Evolutionary conservation across 1,284 basidiomycete species (phyloP), one percentile per base, ranked within the genome.

Genomic region (Cutaneotrichosporon curvatum): DNA sequence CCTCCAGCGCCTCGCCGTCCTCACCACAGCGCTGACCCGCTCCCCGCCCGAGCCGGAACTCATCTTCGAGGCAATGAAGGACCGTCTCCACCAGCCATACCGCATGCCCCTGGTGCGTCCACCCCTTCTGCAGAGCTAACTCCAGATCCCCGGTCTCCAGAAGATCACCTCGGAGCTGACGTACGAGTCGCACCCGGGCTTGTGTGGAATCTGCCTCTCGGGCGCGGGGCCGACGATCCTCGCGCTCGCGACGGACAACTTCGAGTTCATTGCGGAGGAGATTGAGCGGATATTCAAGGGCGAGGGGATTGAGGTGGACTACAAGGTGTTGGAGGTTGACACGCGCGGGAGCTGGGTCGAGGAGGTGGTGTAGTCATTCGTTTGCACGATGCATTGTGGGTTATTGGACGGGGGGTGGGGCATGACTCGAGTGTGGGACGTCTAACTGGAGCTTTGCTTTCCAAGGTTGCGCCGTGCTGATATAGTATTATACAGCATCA

Each of bases 41-140:
- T 82, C 82, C 12, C 94, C 95, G 2, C 92, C 92, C 0, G 89
- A 98, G 67, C 80, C 90, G 0, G 83, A 84, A 35, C 81, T 99
- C 21, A 97, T 98, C 57, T 98, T 94, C 73, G 92, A 98, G 71
- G 95, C 94, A 0, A 98, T 98, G 95, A 96, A 97, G 69, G 95
- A 99, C 74, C 82, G 86, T 40, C 80, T 99, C 12, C 95, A 98
- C 70, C 95, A 99, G 69, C 95, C 95, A 0, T 98, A 97, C 71
- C 82, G 95, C 30, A 88, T 86, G 72, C 72, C 78, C 34, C 76
- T 98, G 45, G 90, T 68, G 47, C 46, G 63, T 65, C 1, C 16
- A 23, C 31, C 15, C 31, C 9, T 12, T 16, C 20, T 9, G n/a
- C 33, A 36, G 16, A 19, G 30, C 48, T 53, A 19, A 44, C 40